Base-by-base conservation (phyloP, 2,329 filamentous ascomycete species). In the Trichoderma sp. region DNA sequence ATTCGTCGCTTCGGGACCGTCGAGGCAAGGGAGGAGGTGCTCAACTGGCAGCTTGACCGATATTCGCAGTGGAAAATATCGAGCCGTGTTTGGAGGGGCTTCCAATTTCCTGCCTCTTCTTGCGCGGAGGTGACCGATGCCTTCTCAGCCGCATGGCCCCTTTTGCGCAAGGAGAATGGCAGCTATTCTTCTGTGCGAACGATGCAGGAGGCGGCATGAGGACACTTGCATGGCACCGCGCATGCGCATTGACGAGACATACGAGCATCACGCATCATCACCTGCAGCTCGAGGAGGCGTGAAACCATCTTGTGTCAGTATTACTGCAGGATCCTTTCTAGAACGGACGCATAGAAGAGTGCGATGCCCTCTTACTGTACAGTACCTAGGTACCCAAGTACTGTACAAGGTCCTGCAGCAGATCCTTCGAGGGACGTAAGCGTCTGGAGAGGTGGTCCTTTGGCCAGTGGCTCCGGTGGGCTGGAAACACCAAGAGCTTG, bases 331-430 rank as follows among this genome's bases (percentile, higher is more conserved):
- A 58, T 52, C 53, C 53, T 58, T 67, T 67, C 55, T 59, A 59
- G 55, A 67, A 67, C 58, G 63, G 53, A 67, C 31, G 63, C 55
- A 59, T 52, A 55, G 63, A 67, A 67, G 40, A 59, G 40, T 47
- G 53, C 40, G 37, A 67, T 49, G n/a, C n/a, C 33, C 14, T 57
- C 35, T 16, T 43, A 19, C 37, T 1, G 4, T 10, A 27, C 27
- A 27, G 27, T 27, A 27, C 27, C 27, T 4, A 13, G 3, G 33
- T 16, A 27, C 27, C 27, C 27, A 13, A 5, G 33, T 16, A 19
- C 37, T 40, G 16, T 35, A 33, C 63, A 47, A 58, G 63, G 53
- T 66, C 24, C 29, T 47, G 16, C 62, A 47, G 29, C 6, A 19
- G 29, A 49, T 35, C 59, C 63, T 58, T 47, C 63, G 27, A 59